A percentile compares a stretch with the other conserved stretches of the same genome.
These are phyloP conservation scores for Thielaviopsis punctulata DNA, from an alignment of 2,329 filamentous ascomycete species.

Conservation along the genomic window DNA sequence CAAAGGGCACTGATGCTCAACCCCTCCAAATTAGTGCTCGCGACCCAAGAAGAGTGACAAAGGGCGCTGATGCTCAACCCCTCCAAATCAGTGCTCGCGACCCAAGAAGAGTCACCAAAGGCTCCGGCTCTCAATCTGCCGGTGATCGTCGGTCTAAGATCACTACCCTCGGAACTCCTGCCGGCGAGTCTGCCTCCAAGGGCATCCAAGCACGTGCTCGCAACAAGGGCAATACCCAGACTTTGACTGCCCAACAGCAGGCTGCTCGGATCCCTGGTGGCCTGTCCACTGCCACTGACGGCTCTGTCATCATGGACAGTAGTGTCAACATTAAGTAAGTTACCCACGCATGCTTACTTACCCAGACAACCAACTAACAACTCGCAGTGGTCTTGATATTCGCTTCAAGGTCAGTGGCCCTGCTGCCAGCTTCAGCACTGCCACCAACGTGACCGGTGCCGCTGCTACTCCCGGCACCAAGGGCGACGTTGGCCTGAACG, in stretches of 20 bases:
- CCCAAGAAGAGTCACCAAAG: not conserved
- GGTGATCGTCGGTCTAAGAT: too few species aligned
- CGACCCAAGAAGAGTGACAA: too few species aligned
- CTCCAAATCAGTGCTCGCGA: too few species aligned
- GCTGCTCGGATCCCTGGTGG: slow-evolving; percentile 15
- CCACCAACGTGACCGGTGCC: slow-evolving; percentile 31
- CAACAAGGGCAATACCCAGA: slow-evolving; percentile 1
- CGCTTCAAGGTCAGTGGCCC: slow-evolving; percentile 39
- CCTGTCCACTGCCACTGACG: slow-evolving; percentile 30
- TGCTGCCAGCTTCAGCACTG: slow-evolving; percentile 32
- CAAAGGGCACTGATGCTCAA: not conserved
- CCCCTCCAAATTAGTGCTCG: too few species aligned
- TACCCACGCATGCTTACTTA: not conserved
- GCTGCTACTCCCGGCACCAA: slow-evolving; percentile 16
- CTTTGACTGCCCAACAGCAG: slow-evolving; percentile 7
- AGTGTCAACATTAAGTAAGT: slow-evolving; percentile 36
- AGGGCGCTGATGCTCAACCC: too few species aligned
- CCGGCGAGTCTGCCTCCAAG: not conserved
- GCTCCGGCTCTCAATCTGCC: too few species aligned
- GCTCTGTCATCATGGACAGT: slow-evolving; percentile 36
- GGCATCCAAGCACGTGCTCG: not conserved
- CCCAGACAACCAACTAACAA: slow-evolving; percentile 10
- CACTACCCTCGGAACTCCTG: too few species aligned
- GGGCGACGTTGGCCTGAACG: slow-evolving; percentile 32
- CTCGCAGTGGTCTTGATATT: slow-evolving; percentile 29